A percentile compares a stretch with the other conserved stretches of the same genome.
phyloP scores from a whole-genome alignment of 1,139 yeast species.

The Scheffersomyces titani region DNA sequence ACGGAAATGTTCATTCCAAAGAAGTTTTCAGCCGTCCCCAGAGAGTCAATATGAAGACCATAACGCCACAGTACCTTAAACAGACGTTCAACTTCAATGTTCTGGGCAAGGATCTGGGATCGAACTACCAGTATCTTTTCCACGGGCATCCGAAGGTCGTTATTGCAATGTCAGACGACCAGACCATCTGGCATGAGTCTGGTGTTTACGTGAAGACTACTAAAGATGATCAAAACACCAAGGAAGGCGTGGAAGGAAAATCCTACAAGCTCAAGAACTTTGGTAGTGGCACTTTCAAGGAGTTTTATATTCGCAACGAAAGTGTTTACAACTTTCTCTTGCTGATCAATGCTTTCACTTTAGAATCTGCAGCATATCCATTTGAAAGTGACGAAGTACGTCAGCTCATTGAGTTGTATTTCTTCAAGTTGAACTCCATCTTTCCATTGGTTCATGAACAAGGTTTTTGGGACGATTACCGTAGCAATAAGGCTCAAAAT shows the following conservation, averaged over 20 bases:
- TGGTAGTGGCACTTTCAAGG: slow-evolving; percentile 12
- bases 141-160: slow-evolving; percentile 32
- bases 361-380: slow-evolving; percentile 24
- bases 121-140: slow-evolving; percentile 23
- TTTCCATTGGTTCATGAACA: slow-evolving; percentile 33
- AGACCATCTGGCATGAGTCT: slow-evolving; percentile 27
- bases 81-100: slow-evolving; percentile 27
- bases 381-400: slow-evolving; percentile 23
- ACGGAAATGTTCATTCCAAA: not conserved
- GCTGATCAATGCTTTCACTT: slow-evolving; percentile 34
- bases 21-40: not conserved
- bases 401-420: slow-evolving; percentile 29
- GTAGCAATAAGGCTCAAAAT: slow-evolving; percentile 21
- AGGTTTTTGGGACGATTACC: slow-evolving; percentile 31
- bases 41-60: slow-evolving; percentile 5
- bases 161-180: slow-evolving; percentile 22
- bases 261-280: slow-evolving; percentile 14
- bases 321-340: slow-evolving; percentile 22
- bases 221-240: slow-evolving; percentile 6
- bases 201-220: slow-evolving; percentile 25
- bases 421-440: slow-evolving; percentile 33
- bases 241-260: slow-evolving; percentile 4
- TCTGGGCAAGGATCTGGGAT: slow-evolving; percentile 18
- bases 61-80: slow-evolving; percentile 26
- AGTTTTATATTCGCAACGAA: slow-evolving; percentile 15